Conservation (phyloP, 2,329 filamentous ascomycete species). For the Aureobasidium namibiae region DNA sequence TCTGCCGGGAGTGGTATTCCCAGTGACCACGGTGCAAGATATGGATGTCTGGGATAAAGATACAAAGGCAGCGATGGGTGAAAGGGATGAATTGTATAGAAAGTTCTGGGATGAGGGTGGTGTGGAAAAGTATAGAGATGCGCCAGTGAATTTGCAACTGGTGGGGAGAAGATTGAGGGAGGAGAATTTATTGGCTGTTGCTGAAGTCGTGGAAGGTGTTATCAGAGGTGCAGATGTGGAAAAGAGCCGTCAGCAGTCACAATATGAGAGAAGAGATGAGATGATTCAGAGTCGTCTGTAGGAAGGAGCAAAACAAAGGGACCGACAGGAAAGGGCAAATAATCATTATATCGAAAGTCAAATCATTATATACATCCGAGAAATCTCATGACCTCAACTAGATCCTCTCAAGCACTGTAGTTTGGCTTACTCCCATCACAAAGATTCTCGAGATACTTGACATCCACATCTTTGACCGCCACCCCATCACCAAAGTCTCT, state of each 20-base stretch:
- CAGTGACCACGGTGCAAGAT: constrained; percentile 42
- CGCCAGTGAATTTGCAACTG: constrained; percentile 12
- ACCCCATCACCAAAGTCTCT: constrained; percentile 23
- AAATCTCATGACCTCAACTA: too few relatives aligned
- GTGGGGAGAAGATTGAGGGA: constrained; percentile 13
- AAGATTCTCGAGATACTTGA: constrained; percentile 18
- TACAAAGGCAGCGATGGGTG: constrained; percentile 16
- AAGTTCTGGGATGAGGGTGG: constrained; percentile 1
- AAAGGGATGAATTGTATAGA: constrained; percentile 1
- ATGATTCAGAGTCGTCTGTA: background rate
- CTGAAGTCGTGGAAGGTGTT: background rate
- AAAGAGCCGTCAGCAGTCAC: background rate
- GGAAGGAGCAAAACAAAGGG: too few relatives aligned
- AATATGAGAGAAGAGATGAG: background rate
- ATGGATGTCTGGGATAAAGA: constrained; percentile 35
- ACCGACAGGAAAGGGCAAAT: too few relatives aligned
- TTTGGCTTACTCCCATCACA: constrained; percentile 18
- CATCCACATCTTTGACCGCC: constrained; percentile 21
- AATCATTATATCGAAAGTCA: too few relatives aligned
- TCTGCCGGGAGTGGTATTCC: constrained; percentile 50
- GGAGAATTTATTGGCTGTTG: constrained; percentile 11
- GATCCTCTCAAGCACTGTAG: background rate
- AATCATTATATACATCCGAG: too few relatives aligned
- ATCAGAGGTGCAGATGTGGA: background rate
- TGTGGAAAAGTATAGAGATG: constrained; percentile 7